Conservation (phyloP, 176 grass and related monocot genomes). For the Tillandsia fasciculata region DNA sequence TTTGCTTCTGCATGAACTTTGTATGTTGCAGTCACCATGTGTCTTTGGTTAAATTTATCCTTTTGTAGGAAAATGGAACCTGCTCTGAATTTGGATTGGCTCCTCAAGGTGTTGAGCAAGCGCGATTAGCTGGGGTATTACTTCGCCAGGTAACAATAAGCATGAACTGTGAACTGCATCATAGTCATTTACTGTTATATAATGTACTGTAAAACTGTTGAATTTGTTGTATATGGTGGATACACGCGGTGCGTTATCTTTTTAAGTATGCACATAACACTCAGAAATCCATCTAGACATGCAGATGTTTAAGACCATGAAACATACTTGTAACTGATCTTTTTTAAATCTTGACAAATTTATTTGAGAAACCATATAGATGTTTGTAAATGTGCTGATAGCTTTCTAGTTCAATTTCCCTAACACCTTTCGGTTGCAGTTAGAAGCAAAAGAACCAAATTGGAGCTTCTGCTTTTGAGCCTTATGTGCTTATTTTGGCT, state of each 20-base stretch:
- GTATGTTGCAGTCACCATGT: neutral
- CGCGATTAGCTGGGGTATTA: conserved; percentile 48
- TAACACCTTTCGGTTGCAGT: no score
- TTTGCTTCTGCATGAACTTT: neutral
- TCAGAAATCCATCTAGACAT: no score
- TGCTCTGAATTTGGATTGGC: conserved; percentile 60
- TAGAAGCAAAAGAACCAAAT: no score
- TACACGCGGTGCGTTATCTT: no score
- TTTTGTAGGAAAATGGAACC: conserved; percentile 57
- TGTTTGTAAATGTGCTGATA: neutral
- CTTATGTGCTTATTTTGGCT: no score
- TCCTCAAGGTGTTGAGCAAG: conserved; percentile 54
- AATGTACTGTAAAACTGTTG: neutral
- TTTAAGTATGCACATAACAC: no score
- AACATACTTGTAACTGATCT: no score
- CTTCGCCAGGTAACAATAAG: conserved; percentile 35
- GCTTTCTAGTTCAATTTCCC: no score
- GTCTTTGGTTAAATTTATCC: neutral
- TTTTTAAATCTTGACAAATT: no score
- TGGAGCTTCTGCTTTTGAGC: no score
- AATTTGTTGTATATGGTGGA: neutral
- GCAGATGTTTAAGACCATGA: no score
- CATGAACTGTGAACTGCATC: neutral
- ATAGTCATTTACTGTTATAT: neutral
- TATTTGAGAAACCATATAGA: no score